Evolutionary conservation across 1,284 basidiomycete species (phyloP), one percentile per base, ranked within the genome.

Genomic region (Cutaneotrichosporon sp.): DNA sequence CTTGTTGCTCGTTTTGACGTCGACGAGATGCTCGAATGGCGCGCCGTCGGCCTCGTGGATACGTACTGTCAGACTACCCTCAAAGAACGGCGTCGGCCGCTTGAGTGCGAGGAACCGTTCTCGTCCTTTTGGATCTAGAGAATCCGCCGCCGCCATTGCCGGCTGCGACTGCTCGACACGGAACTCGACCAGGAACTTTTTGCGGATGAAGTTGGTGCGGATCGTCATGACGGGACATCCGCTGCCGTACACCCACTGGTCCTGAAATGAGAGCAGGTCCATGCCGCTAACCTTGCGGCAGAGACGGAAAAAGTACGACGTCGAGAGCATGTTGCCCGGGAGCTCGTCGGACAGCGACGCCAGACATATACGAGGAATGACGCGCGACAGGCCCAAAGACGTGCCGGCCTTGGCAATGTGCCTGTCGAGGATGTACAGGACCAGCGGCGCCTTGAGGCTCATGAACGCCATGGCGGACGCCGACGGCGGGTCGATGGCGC

Each of bases 31-130:
- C 73, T 99, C 96, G 69, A 98, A 98, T 0, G 96, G 94, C 37
- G 96, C 97, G 1, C 96, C 96, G 69, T 98, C 96, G 1, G 93
- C 93, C 78, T 99, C 96, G 71, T 98, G 93, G 53, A 98, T 97
- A 17, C 96, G 89, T 49, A 98, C 88, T 15, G 96, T 97, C 87
- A 98, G 90, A 78, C 92, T 90, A 17, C 60, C 87, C 76, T 96
- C 91, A 61, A 97, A 97, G 66, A 88, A 84, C 7, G 83, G 78
- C 1, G 92, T 86, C 13, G 92, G 90, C 66, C 92, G 90, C 63
- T 85, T 80, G 52, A 86, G 74, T 17, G 82, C 76, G 60, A 84
- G 85, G 9, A 51, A 35, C 49, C 63, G 61, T 15, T 48, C 52
- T 52, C 51, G 49, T 26, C 55, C 61, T 39, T 65, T 59, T 3